Conservation (phyloP, 148 eudicot genomes). For the Limonium bicolor region DNA sequence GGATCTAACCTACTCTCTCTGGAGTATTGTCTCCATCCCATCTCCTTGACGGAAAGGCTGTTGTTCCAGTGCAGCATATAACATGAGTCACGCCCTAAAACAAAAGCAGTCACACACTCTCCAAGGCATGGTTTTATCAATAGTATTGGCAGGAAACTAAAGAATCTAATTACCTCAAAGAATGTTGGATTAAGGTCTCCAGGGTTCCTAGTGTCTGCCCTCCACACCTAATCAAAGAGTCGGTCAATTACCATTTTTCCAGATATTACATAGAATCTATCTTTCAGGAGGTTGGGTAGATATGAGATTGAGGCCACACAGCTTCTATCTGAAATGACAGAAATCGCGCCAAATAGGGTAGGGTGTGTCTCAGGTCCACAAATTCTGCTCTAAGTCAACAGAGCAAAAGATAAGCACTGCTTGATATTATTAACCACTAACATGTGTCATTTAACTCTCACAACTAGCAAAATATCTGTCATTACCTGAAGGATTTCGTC, state of each 20-base stretch:
- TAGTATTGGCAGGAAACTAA: not conserved
- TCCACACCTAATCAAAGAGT: conserved; percentile 61
- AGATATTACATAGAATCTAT: too few species aligned
- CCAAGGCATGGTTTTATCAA: not conserved
- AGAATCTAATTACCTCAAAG: conserved; percentile 40
- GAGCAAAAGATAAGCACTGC: conserved; percentile 7
- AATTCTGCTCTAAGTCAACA: conserved; percentile 15
- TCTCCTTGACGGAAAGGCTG: conserved; percentile 90
- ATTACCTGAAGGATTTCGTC: conserved; percentile 59
- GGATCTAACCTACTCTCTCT: conserved; percentile 74
- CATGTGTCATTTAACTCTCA: too few species aligned
- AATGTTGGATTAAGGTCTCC: conserved; percentile 63
- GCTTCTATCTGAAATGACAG: too few species aligned
- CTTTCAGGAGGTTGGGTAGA: too few species aligned
- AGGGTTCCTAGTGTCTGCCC: conserved; percentile 72
- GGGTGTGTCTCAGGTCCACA: conserved; percentile 13
- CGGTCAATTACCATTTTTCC: too few species aligned
- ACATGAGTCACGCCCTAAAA: conserved; percentile 89
- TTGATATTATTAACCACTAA: not conserved
- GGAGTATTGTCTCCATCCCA: conserved; percentile 98
- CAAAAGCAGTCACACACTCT: not conserved
- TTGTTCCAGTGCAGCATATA: conserved; percentile 93
- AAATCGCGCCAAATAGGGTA: too few species aligned
- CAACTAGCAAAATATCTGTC: not conserved
- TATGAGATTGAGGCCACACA: too few species aligned